A percentile compares a stretch with the other conserved stretches of the same genome.
Evolutionary conservation across 306 rosid genomes (phyloP).

Genomic region (Prunus mira): DNA sequence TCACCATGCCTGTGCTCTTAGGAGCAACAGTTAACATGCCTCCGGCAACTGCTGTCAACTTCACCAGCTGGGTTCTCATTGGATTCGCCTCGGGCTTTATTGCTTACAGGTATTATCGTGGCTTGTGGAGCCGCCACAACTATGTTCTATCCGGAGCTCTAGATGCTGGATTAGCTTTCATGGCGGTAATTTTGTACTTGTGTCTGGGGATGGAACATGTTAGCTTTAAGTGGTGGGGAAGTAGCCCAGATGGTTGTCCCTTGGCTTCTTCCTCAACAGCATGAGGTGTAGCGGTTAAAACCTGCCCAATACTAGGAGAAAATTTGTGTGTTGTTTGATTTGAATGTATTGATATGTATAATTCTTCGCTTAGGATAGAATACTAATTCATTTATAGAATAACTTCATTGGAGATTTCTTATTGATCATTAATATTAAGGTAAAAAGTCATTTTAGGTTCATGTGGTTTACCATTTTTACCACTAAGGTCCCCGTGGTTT

Average conservation of each 20-base stretch:
- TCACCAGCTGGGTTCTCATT: slow-evolving; percentile 64
- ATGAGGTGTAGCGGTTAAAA: slow-evolving; percentile 34
- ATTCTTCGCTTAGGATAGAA: neutral
- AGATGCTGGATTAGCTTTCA: slow-evolving; percentile 87
- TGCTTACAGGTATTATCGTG: slow-evolving; percentile 59
- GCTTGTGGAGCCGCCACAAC: slow-evolving; percentile 81
- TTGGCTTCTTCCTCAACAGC: slow-evolving; percentile 79
- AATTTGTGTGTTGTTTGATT: neutral
- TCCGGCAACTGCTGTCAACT: slow-evolving; percentile 79
- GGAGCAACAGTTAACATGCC: slow-evolving; percentile 59
- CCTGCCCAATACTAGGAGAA: slow-evolving; percentile 44
- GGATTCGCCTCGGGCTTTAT: slow-evolving; percentile 71
- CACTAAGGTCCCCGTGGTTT: too few relatives aligned
- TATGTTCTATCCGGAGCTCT: slow-evolving; percentile 74
- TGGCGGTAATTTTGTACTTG: slow-evolving; percentile 69
- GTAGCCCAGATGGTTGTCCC: slow-evolving; percentile 62
- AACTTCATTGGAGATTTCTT: neutral
- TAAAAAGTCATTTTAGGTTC: too few relatives aligned
- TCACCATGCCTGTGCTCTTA: slow-evolving; percentile 66
- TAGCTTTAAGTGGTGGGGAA: slow-evolving; percentile 73
- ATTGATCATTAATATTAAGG: neutral
- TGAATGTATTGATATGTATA: neutral
- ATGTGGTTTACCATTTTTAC: too few relatives aligned
- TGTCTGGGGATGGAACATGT: slow-evolving; percentile 60
- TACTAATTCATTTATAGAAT: slow-evolving; percentile 3